phyloP scores from a whole-genome alignment of 1,284 basidiomycete species.

The Lignosus rhinocerotis region DNA sequence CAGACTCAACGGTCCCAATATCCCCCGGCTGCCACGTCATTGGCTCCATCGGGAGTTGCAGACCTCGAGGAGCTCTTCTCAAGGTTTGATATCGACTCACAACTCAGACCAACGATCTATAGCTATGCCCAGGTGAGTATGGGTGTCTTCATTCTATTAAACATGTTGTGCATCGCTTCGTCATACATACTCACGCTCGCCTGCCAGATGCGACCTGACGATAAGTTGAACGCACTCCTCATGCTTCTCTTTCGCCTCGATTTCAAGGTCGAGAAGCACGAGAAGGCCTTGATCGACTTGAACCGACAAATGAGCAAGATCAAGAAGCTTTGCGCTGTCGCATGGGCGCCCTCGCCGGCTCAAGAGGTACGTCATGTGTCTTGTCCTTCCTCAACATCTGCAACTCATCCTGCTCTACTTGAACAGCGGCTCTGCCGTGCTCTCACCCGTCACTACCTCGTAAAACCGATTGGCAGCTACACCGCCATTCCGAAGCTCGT shows the following conservation, averaged over 20 bases:
- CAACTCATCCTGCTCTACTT: neutral
- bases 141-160: neutral
- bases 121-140: neutral
- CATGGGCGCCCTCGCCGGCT: neutral
- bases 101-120: neutral
- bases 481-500: neutral
- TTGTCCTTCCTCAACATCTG: neutral
- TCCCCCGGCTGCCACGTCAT: neutral
- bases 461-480: neutral
- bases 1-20: no score
- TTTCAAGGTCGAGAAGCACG: neutral
- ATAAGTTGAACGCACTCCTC: neutral
- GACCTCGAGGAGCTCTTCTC: neutral
- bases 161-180: neutral
- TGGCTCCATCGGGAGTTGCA: neutral
- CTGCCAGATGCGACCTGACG: neutral
- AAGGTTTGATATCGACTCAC: neutral
- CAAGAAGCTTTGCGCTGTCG: neutral
- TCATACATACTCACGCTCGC: no score
- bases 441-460: neutral
- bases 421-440: neutral
- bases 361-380: neutral
- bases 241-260: neutral
- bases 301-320: neutral
- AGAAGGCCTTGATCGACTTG: neutral